Percentiles rank a stretch among this genome's conserved stretches.
phyloP scores from a whole-genome alignment of 2,329 filamentous ascomycete genomes.

The Chaetomium globosum region DNA sequence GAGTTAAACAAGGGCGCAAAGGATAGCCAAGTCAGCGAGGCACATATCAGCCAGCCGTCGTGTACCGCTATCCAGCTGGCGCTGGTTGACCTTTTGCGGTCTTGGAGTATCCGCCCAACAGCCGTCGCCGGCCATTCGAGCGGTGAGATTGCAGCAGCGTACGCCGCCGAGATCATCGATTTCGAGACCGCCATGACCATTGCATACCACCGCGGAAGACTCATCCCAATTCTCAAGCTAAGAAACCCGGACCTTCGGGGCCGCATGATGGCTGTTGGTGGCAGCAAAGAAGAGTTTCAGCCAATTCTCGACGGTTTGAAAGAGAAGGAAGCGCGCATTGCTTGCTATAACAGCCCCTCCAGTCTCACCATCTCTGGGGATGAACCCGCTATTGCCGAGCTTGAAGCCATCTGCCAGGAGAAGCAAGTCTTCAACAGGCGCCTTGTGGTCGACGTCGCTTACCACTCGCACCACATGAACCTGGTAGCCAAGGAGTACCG shows the following conservation, averaged over 20 bases:
- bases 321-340: slow-evolving; percentile 30
- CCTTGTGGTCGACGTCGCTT: slow-evolving; percentile 53
- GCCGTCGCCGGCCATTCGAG: slow-evolving; percentile 43
- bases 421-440: slow-evolving; percentile 49
- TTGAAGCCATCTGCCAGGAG: slow-evolving; percentile 53
- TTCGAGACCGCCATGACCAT: slow-evolving; percentile 44
- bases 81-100: slow-evolving; percentile 44
- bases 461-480: slow-evolving; percentile 57
- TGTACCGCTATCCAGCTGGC: slow-evolving; percentile 48
- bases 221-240: slow-evolving; percentile 46
- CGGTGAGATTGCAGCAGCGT: slow-evolving; percentile 50
- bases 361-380: slow-evolving; percentile 39
- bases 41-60: slow-evolving; percentile 44
- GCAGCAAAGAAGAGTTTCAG: slow-evolving; percentile 29
- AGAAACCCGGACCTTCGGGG: slow-evolving; percentile 42
- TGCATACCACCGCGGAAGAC: slow-evolving; percentile 48
- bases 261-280: slow-evolving; percentile 38
- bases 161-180: slow-evolving; percentile 41
- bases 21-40: slow-evolving; percentile 40
- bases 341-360: slow-evolving; percentile 38
- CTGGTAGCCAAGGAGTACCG: slow-evolving; percentile 47
- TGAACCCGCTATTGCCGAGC: slow-evolving; percentile 41
- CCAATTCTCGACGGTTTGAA: slow-evolving; percentile 37
- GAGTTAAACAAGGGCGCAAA: slow-evolving; percentile 44
- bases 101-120: slow-evolving; percentile 38